A percentile compares a stretch with the other conserved stretches of the same genome.
Conservation (phyloP, 2,329 filamentous ascomycete genomes). For the Colletotrichum sp. region DNA sequence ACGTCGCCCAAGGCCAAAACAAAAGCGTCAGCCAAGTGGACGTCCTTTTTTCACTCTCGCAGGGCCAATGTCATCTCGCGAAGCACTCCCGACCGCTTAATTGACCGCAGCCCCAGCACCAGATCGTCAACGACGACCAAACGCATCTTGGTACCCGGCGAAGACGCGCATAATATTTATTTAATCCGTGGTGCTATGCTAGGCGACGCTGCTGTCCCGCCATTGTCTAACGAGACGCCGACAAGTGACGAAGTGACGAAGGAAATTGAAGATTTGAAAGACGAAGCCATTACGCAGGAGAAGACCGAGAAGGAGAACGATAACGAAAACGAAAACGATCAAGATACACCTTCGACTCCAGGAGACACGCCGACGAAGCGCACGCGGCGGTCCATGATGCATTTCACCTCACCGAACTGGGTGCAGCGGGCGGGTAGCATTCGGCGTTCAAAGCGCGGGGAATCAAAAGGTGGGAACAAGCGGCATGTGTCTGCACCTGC, state of each 20-base stretch:
- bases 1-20: not conserved
- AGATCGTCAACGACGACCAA: slow-evolving; percentile 24
- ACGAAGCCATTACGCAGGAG: not conserved
- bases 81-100: slow-evolving; percentile 28
- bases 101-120: slow-evolving; percentile 30
- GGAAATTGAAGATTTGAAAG: not conserved
- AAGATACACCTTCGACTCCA: slow-evolving; percentile 27
- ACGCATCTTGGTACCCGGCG: slow-evolving; percentile 30
- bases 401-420: slow-evolving; percentile 64
- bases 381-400: slow-evolving; percentile 60
- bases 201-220: not conserved
- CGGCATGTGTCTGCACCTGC: slow-evolving; percentile 61
- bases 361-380: slow-evolving; percentile 49
- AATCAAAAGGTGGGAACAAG: slow-evolving; percentile 46
- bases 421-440: slow-evolving; percentile 62
- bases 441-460: slow-evolving; percentile 58
- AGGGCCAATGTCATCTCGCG: slow-evolving; percentile 33
- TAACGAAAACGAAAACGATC: not conserved
- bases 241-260: not conserved
- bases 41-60: slow-evolving; percentile 62
- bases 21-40: slow-evolving; percentile 44
- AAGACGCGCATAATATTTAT: slow-evolving; percentile 31
- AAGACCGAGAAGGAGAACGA: not conserved
- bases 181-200: slow-evolving; percentile 21
- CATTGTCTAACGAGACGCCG: not conserved